Percentiles rank a stretch among this genome's conserved stretches.
Evolutionary conservation across 2,329 filamentous ascomycete genomes (phyloP).

Genomic region (Diaporthe caulivora): DNA sequence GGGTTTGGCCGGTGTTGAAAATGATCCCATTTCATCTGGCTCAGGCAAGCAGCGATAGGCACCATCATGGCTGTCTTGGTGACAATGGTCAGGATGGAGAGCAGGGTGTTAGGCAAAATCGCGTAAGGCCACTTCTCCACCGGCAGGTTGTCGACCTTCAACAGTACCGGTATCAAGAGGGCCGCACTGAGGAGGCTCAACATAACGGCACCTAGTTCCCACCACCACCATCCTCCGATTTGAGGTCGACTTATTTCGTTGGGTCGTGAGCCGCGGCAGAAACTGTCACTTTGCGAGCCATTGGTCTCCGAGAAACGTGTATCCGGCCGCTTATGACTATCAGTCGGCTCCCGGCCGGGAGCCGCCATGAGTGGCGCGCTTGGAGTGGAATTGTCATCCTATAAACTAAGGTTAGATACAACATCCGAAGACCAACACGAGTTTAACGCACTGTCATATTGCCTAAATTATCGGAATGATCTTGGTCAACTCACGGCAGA

Average conservation of each 20-base stretch:
- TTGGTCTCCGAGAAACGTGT: background rate
- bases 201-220: background rate
- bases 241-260: background rate
- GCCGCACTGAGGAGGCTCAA: background rate
- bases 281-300: background rate
- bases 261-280: background rate
- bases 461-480: background rate
- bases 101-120: background rate
- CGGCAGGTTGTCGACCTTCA: background rate
- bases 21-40: constrained; percentile 1
- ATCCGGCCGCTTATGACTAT: background rate
- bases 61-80: constrained; percentile 13
- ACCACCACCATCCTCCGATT: constrained; percentile 17
- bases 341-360: background rate
- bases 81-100: constrained; percentile 3
- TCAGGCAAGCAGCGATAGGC: background rate
- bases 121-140: background rate
- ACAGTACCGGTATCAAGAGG: background rate
- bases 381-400: background rate
- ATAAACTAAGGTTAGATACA: background rate
- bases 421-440: background rate
- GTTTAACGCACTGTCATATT: background rate
- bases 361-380: background rate
- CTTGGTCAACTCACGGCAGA: background rate
- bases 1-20: background rate